Evolutionary conservation across 192 early-diverging fungal genomes (phyloP).

Genomic region (Backusella tarrabulga): DNA sequence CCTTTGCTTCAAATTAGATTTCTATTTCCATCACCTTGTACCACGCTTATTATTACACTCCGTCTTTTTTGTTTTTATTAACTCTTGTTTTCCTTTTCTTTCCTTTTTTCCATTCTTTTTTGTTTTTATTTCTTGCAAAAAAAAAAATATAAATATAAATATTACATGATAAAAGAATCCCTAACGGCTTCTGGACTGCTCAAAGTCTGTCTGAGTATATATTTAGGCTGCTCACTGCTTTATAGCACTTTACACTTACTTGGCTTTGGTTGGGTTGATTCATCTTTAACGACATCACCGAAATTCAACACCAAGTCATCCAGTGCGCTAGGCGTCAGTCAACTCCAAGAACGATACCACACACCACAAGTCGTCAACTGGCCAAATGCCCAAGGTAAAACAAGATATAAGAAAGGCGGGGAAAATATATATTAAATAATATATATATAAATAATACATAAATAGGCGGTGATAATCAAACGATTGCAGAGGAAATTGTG

Average conservation of each 20-base stretch:
- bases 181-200: slow-evolving; percentile 19
- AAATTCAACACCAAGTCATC: slow-evolving; percentile 11
- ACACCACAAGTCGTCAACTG: slow-evolving; percentile 32
- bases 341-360: slow-evolving; percentile 22
- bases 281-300: background rate
- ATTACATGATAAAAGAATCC: background rate
- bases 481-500: slow-evolving; percentile 49
- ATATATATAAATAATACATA: background rate
- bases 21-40: background rate
- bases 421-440: background rate
- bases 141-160: background rate
- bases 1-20: background rate
- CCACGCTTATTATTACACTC: background rate
- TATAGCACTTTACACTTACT: slow-evolving; percentile 36
- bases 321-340: background rate
- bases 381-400: slow-evolving; percentile 33
- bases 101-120: background rate
- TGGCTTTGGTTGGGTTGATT: slow-evolving; percentile 14
- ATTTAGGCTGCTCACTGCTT: slow-evolving; percentile 34
- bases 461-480: slow-evolving; percentile 9
- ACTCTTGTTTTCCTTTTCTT: background rate
- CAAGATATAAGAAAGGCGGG: no score
- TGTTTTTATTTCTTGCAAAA: background rate
- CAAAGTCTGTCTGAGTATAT: slow-evolving; percentile 32
- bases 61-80: slow-evolving; percentile 4